Conservation (phyloP, 2,329 filamentous ascomycete species). For the Phaeoacremonium minimum region DNA sequence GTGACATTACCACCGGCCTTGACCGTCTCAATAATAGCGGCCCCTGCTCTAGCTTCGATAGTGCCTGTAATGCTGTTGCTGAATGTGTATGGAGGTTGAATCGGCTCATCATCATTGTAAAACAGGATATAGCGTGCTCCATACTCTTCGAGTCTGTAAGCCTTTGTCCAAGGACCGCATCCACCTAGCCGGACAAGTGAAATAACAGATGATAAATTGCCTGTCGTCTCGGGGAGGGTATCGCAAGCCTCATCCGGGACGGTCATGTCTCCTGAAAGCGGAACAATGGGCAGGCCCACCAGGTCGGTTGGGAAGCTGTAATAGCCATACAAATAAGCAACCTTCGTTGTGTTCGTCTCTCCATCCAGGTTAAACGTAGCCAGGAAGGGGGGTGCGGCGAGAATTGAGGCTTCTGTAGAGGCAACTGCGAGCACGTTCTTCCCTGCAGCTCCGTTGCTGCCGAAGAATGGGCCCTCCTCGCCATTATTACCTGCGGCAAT, state of each 20-base stretch:
- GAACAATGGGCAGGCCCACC: conserved; percentile 9
- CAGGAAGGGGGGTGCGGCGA: conserved; percentile 1
- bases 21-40: conserved; percentile 12
- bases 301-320: conserved; percentile 1
- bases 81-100: conserved; percentile 4
- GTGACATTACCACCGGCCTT: conserved; percentile 10
- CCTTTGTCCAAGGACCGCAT: conserved; percentile 21
- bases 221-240: conserved; percentile 25
- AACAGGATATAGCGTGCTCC: conserved; percentile 35
- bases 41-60: conserved; percentile 8
- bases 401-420: conserved; percentile 2
- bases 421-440: conserved; percentile 3
- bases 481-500: conserved; percentile 8
- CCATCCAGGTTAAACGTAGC: not conserved
- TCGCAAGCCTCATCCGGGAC: conserved; percentile 25
- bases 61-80: conserved; percentile 9
- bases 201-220: conserved; percentile 22
- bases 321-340: conserved; percentile 3
- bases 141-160: conserved; percentile 27
- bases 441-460: conserved; percentile 6
- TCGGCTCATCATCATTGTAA: conserved; percentile 23
- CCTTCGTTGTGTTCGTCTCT: not conserved
- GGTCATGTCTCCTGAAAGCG: conserved; percentile 9
- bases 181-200: conserved; percentile 30
- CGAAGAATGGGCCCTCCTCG: conserved; percentile 4